These are phyloP conservation scores for Nicotiana sylvestris DNA, from an alignment of 257 asterid species.

Conservation along the genomic window DNA sequence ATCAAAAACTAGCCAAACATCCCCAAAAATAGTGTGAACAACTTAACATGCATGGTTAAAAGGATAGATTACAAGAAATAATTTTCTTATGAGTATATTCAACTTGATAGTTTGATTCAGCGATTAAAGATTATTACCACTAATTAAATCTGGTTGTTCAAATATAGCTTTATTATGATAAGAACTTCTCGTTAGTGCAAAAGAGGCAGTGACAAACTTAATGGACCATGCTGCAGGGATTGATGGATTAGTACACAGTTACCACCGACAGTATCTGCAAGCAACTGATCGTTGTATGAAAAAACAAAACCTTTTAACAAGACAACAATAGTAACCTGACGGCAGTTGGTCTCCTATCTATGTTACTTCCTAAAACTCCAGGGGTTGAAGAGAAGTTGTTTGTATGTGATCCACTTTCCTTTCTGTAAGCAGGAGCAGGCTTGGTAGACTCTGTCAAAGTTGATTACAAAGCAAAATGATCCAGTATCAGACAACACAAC, in stretches of 20 bases:
- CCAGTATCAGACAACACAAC: conserved; percentile 5
- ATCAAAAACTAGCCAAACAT: not conserved
- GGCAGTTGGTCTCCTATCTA: conserved; percentile 41
- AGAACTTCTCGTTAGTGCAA: not conserved
- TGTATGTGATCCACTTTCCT: conserved; percentile 59
- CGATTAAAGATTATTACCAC: not conserved
- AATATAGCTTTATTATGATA: not conserved
- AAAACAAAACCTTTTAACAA: not conserved
- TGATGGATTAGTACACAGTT: not conserved
- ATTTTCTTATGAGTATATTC: not conserved
- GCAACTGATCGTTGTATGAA: not conserved
- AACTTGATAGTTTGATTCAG: not conserved
- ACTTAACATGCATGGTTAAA: not conserved
- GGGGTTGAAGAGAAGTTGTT: conserved; percentile 38
- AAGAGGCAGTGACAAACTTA: not conserved
- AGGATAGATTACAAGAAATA: not conserved
- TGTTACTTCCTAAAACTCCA: conserved; percentile 39
- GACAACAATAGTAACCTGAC: conserved; percentile 38
- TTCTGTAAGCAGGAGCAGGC: conserved; percentile 51
- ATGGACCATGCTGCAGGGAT: not conserved
- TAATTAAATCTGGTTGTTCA: not conserved
- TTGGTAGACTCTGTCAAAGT: conserved; percentile 41
- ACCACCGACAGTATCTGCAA: not conserved
- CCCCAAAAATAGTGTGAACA: not conserved
- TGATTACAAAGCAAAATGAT: not conserved